A percentile compares a stretch with the other conserved stretches of the same genome.
Evolutionary conservation across 1,284 basidiomycete species (phyloP).

Genomic region (Heterobasidion occidentale): DNA sequence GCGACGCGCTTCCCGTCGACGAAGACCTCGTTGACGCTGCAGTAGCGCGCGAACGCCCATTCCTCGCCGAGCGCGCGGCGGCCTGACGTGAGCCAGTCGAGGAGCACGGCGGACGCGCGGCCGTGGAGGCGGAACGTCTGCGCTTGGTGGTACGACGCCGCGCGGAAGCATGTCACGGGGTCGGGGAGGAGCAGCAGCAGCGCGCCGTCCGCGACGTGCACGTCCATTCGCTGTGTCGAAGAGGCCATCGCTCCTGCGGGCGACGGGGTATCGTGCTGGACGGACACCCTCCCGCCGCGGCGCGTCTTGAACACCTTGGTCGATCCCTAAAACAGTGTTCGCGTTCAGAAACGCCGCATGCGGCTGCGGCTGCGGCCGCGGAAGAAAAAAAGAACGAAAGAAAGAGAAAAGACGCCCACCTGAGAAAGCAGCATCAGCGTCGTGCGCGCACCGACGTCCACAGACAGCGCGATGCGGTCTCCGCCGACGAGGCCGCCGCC

Average conservation of each 20-base stretch:
- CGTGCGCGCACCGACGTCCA: slow-evolving; percentile 51
- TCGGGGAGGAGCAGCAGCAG: slow-evolving; percentile 81
- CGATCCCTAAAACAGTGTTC: slow-evolving; percentile 51
- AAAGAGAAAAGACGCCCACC: slow-evolving; percentile 33
- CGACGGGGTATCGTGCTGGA: slow-evolving; percentile 7
- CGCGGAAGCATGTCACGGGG: slow-evolving; percentile 85
- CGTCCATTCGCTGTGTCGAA: slow-evolving; percentile 43
- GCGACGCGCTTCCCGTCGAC: slow-evolving; percentile 56
- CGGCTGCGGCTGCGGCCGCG: not conserved
- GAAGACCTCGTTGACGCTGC: slow-evolving; percentile 81
- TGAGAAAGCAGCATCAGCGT: slow-evolving; percentile 74
- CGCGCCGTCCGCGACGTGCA: slow-evolving; percentile 41
- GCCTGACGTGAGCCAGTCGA: slow-evolving; percentile 92
- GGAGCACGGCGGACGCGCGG: slow-evolving; percentile 58
- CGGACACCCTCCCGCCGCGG: slow-evolving; percentile 37
- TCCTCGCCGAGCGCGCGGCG: slow-evolving; percentile 74
- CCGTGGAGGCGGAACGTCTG: slow-evolving; percentile 65
- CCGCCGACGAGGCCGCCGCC: slow-evolving; percentile 93
- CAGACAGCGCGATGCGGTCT: slow-evolving; percentile 62
- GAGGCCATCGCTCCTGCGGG: slow-evolving; percentile 1
- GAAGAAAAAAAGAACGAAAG: not conserved
- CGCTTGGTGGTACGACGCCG: slow-evolving; percentile 75
- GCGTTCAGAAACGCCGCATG: not conserved
- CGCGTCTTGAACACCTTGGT: slow-evolving; percentile 90
- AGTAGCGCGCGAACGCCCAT: slow-evolving; percentile 85